Base-by-base conservation (phyloP, 2,329 filamentous ascomycete genomes). In the Fusarium sp. region DNA sequence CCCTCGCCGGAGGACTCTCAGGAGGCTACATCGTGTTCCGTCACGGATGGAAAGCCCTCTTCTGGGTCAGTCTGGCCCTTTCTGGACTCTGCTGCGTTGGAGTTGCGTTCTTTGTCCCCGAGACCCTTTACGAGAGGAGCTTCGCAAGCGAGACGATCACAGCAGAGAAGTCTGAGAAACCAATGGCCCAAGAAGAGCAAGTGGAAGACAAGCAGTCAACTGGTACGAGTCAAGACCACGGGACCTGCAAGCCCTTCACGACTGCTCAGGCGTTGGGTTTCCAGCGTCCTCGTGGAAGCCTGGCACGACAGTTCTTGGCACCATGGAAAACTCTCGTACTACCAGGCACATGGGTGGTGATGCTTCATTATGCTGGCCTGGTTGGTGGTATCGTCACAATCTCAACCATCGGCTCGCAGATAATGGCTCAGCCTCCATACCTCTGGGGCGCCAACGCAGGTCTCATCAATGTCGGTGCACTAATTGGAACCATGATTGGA, bases 341-440 rank as follows among this genome's bases (percentile, higher is more conserved):
- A 0, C 83, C 83, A 0, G 80, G 80, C 0, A 81, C 80, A 0
- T 83, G 81, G 82, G 73, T 84, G 0, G 80, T 83, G 2, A 84
- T 81, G 78, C 66, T 83, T 4, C 82, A 83, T 58, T 84, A 84
- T 33, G 81, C 81, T 11, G 81, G 82, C 0, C 74, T 84, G 0
- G 81, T 84, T 0, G 83, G 83, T 3, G 80, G 79, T 4, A 78
- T 82, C 3, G 78, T 82, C 1, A 80, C 82, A 1, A 80, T 84
- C 3, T 82, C 82, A 0, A 81, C 80, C 2, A 77, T 84, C 0
- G 83, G 82, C 0, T 78, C 83, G 0, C 73, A 81, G 27, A 27
- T 83, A 0, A 76, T 84, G 2, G 66, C 71, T 1, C 52, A 58
- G 1, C 80, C 80, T 0, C 83, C 83, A 0, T 84, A 84, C 62